phyloP scores from a whole-genome alignment of 2,329 filamentous ascomycete genomes.

The Capronia americana region DNA sequence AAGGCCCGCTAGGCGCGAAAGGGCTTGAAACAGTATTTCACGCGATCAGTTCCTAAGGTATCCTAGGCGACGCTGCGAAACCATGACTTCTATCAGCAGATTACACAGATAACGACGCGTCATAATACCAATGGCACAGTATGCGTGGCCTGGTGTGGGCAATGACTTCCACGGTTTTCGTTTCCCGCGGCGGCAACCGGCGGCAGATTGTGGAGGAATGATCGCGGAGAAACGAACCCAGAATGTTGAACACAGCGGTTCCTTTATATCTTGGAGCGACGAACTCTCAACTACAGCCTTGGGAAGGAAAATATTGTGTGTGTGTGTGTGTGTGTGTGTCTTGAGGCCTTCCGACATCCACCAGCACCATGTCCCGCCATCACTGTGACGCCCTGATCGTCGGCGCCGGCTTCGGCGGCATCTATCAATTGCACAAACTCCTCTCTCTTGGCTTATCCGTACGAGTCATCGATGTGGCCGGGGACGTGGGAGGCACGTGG shows the following conservation, averaged over 20 bases:
- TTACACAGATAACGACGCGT: not conserved
- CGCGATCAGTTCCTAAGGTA: not conserved
- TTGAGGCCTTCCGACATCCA: not conserved
- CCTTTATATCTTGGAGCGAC: not conserved
- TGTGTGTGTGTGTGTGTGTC: not conserved
- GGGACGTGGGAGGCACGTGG: constrained; percentile 50
- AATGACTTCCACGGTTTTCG: constrained; percentile 17
- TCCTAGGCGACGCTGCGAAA: not conserved
- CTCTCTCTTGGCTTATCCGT: constrained; percentile 57
- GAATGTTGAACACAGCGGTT: not conserved
- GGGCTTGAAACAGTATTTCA: not conserved
- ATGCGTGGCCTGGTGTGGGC: not conserved
- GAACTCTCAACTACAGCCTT: not conserved
- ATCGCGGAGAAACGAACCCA: not conserved
- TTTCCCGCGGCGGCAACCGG: constrained; percentile 15
- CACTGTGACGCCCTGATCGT: constrained; percentile 41
- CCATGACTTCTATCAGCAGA: not conserved
- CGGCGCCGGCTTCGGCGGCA: constrained; percentile 48
- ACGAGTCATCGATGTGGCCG: constrained; percentile 60
- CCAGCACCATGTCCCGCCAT: constrained; percentile 1
- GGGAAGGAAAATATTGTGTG: not conserved
- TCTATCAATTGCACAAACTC: constrained; percentile 60
- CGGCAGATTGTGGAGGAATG: constrained; percentile 1
- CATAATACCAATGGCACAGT: not conserved
- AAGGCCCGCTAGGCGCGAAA: not conserved